Conservation (phyloP, 2,329 filamentous ascomycete genomes). For the Dactylonectria macrodidyma region DNA sequence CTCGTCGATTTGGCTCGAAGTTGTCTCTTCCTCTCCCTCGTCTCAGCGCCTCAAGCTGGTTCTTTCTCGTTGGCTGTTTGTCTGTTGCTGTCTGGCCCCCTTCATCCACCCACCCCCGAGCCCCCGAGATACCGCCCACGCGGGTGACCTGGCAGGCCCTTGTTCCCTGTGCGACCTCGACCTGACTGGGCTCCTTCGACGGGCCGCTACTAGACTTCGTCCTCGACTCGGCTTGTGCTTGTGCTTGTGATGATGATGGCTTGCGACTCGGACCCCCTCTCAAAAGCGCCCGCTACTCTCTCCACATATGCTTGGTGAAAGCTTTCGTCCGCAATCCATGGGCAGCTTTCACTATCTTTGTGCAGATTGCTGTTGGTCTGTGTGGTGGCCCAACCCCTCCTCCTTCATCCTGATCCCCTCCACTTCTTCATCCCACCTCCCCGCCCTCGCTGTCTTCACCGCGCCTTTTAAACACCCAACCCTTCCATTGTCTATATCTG, state of each 20-base stretch:
- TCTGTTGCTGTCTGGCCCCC: background rate
- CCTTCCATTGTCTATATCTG: slow-evolving; percentile 32
- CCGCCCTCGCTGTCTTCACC: slow-evolving; percentile 32
- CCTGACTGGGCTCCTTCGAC: slow-evolving; percentile 9
- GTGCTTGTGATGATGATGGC: slow-evolving; percentile 29
- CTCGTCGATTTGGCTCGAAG: slow-evolving; percentile 15
- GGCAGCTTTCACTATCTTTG: background rate
- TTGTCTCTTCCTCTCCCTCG: background rate
- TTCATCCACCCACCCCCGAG: slow-evolving; percentile 34
- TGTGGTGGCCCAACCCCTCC: slow-evolving; percentile 20
- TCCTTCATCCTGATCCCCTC: slow-evolving; percentile 25
- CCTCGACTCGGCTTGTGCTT: slow-evolving; percentile 5
- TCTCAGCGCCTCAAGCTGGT: slow-evolving; percentile 17
- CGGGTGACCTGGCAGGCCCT: slow-evolving; percentile 44
- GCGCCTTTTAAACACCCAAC: slow-evolving; percentile 37
- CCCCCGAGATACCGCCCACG: slow-evolving; percentile 43
- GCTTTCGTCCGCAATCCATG: background rate
- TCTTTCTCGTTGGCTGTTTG: slow-evolving; percentile 34
- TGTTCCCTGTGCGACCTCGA: slow-evolving; percentile 42
- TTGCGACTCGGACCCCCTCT: background rate
- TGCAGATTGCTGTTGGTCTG: slow-evolving; percentile 4
- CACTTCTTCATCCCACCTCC: slow-evolving; percentile 21
- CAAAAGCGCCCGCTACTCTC: slow-evolving; percentile 21
- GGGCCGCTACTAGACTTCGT: slow-evolving; percentile 22
- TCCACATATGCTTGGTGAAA: slow-evolving; percentile 3